phyloP scores from a whole-genome alignment of 257 asterid species.

The Solanum corneliomulleri region DNA sequence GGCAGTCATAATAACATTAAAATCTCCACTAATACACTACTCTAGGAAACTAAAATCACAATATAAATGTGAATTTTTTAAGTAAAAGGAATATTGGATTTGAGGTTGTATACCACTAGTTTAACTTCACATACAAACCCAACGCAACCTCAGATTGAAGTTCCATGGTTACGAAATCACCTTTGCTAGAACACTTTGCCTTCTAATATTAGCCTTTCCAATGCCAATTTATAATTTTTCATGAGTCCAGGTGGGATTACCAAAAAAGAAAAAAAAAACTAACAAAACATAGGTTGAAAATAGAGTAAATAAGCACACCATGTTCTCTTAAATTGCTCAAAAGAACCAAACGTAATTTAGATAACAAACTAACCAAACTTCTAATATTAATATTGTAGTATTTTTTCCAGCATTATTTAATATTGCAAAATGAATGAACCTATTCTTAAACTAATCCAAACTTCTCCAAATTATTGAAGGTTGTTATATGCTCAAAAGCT shows the following conservation, averaged over 20 bases:
- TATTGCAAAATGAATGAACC: slow-evolving; percentile 22
- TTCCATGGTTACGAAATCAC: neutral
- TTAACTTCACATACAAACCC: too few relatives aligned
- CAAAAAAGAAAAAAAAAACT: neutral
- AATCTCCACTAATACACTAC: too few relatives aligned
- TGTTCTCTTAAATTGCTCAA: neutral
- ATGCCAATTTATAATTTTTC: neutral
- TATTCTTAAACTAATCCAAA: slow-evolving; percentile 83
- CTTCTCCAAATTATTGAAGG: slow-evolving; percentile 85
- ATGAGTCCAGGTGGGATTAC: neutral
- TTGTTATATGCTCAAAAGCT: slow-evolving; percentile 89
- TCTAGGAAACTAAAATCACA: too few relatives aligned
- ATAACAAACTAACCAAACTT: neutral
- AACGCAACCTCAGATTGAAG: too few relatives aligned
- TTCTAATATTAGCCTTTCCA: fast-evolving
- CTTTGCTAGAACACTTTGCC: neutral
- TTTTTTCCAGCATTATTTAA: neutral
- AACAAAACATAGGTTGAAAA: neutral
- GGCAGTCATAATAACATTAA: too few relatives aligned
- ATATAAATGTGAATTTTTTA: too few relatives aligned
- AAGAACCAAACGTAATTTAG: neutral
- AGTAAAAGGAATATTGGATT: too few relatives aligned
- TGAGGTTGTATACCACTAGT: too few relatives aligned
- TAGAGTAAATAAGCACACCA: neutral
- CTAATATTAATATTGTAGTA: neutral